Base-by-base conservation (phyloP, 352 stramenopile genomes). In the Lagenidium giganteum region DNA sequence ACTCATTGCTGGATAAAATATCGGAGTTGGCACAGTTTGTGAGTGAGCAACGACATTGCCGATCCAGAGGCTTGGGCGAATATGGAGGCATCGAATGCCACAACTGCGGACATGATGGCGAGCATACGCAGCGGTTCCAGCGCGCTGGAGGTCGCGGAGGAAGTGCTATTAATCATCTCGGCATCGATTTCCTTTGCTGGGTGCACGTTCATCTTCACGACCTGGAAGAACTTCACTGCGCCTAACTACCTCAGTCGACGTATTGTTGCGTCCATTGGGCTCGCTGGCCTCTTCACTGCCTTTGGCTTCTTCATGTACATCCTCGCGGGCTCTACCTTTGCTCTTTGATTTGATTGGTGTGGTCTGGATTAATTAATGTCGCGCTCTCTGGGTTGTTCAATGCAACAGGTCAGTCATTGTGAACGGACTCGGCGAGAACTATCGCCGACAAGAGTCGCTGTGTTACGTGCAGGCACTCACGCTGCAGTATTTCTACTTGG, bases 401-500 rank as follows among this genome's bases (percentile, higher is more conserved):
- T 34, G 26, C 26, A n/a, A 6, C 30, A 89, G 74, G 14, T 89
- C 77, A 1, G 51, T 84, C 20, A 32, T 84, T 8, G 70, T 85
- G 20, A 61, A 87, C 38, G 77, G 74, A 0, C 39, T 63, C 16
- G 61, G 54, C 13, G 43, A 65, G n/a, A 51, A 63, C 32, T 81
- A 83, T 45, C 41, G 56, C 42, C 47, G 55, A 6, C 56, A 70
- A 22, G 74, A 83, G 35, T 53, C 54, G 12, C 42, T 75, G 23
- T 90, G 77, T 61, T 90, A 86, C 45, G 44, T 67, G 16, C 78
- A 90, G 54, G 78, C 74, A 12, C 49, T 86, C 44, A 51, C 64
- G 30, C 58, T 93, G 29, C 77, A 88, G 55, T 93, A 87, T 50
- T 90, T 87, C 37, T 86, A 85, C 51, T 52, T 93, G 22, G 73